Evolutionary conservation across 768 basidiomycete genomes (phyloP), one percentile per base, ranked within the genome.

Genomic region (Lentinus brumalis): DNA sequence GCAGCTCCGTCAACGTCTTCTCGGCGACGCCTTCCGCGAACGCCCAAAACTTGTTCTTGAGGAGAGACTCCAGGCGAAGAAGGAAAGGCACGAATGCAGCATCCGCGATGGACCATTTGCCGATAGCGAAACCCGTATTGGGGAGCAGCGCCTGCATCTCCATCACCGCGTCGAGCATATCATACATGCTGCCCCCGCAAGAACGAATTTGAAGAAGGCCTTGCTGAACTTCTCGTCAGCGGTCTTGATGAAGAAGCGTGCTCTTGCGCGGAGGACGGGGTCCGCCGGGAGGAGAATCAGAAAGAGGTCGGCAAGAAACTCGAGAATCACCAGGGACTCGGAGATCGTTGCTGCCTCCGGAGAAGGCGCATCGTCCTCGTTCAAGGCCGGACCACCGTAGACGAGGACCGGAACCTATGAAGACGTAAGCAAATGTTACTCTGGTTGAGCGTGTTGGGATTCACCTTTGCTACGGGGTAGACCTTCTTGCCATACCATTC

Each of bases 321-420:
- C 86, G 53, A 88, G 74, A 56, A 88, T 81, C 38, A 88, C 74
- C 45, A 83, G 81, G 3, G 86, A 88, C 66, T 89, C 87, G 5
- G 83, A 76, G 63, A 88, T 67, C 67, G 87, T 88, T 51, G 73
- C 64, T 4, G 85, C 84, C 31, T 83, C 82, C 0, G 81, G 78
- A 2, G 86, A 85, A 0, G 88, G 87, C 1, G 76, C 65, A 53
- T 83, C 81, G 0, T 83, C 78, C 4, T 16, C 45, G 5, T 10
- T 18, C 10, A 15, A 18, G 21, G 21, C 21, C n/a, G 12, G 12
- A 21, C 14, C 14, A 10, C 45, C 45, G 18, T 46, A 46, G 45
- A 5, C 11, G n/a, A 46, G 9, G 15, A 21, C 45, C 3, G 45
- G 45, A 18, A 21, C 45, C 45, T 46, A 21, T 21, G 45, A 10